Base-by-base conservation (phyloP, 1,139 yeast genomes). In the Debaryomyces coudertii region DNA sequence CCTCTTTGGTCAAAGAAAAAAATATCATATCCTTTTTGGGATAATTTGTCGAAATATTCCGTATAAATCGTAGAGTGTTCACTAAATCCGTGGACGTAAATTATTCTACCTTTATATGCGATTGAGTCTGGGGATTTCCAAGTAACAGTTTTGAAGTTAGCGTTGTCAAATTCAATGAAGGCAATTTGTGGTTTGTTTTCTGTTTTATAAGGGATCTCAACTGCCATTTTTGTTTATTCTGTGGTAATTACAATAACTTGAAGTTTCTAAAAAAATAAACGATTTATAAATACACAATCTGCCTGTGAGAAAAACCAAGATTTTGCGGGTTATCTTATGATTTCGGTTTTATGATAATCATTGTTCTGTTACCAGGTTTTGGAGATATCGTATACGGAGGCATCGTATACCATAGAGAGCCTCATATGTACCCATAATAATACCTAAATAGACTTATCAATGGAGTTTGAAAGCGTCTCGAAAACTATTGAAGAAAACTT, bases 1-100 rank as follows among this genome's bases (percentile, higher is more conserved):
- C 98, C 98, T 55, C 97, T 79, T 67, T 90, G 97, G 61, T 89
- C 96, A 62, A 82, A 92, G 54, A 80, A 80, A 58, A 85, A 84
- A 2, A 84, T 77, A 55, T 88, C 95, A 62, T 80, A 87, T 1
- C 97, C 97, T 4, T 60, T 55, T 25, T 61, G 62, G 1, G 84
- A 73, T 43, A 90, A 63, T 5, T 71, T 67, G 52, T 88, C 90
- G 64, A 83, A 82, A 38, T 80, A 64, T 45, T 81, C 79, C 37
- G 75, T 70, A 59, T 86, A 89, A 3, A 82, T 50, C 9, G 61
- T 59, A 7, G 80, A 69, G 49, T 77, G 79, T 60, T 92, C 98
- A 18, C 85, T 79, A 64, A 90, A 90, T 0, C 98, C 98, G 63
- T 88, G 96, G 16, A 88, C 84, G 50, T 79, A 77, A 4, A 90